Evolutionary conservation across 73 alveolate species (phyloP).

Genomic region (Paramecium caudatum): DNA sequence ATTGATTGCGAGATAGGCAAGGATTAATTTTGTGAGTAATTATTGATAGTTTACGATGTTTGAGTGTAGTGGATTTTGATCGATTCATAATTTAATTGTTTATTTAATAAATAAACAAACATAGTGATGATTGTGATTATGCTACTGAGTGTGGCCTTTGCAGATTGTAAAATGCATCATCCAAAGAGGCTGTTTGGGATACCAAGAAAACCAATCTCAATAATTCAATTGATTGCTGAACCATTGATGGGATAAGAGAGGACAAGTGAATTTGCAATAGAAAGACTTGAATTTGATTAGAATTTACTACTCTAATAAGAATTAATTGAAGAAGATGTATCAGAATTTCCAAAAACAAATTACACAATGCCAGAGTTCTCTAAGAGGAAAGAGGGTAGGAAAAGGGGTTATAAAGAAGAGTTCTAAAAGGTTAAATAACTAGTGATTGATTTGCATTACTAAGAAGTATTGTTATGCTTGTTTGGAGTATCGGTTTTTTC

Average conservation of each 20-base stretch:
- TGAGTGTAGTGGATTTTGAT: no score
- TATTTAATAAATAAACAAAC: slow-evolving; percentile 30
- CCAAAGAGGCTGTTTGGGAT: slow-evolving; percentile 33
- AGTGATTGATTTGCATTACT: neutral
- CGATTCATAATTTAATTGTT: slow-evolving; percentile 31
- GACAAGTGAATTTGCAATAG: neutral
- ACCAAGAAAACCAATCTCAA: slow-evolving; percentile 45
- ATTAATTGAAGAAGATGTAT: slow-evolving; percentile 25
- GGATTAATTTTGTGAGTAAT: neutral
- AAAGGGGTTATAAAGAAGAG: slow-evolving; percentile 40
- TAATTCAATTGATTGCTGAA: slow-evolving; percentile 23
- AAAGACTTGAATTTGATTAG: slow-evolving; percentile 39
- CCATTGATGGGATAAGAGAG: slow-evolving; percentile 19
- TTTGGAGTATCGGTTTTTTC: slow-evolving; percentile 60
- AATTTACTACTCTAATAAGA: slow-evolving; percentile 23
- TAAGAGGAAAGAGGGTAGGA: neutral
- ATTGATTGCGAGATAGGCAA: neutral
- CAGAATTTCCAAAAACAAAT: slow-evolving; percentile 45
- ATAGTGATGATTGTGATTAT: neutral
- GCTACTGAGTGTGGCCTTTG: neutral
- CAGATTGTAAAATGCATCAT: slow-evolving; percentile 20
- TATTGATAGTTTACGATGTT: neutral
- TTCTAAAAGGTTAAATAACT: slow-evolving; percentile 13
- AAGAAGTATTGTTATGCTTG: slow-evolving; percentile 14
- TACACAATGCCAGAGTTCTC: neutral